Evolutionary conservation across 2,329 filamentous ascomycete species (phyloP), one percentile per base, ranked within the genome.

Genomic region (Rachicladosporium sp.): DNA sequence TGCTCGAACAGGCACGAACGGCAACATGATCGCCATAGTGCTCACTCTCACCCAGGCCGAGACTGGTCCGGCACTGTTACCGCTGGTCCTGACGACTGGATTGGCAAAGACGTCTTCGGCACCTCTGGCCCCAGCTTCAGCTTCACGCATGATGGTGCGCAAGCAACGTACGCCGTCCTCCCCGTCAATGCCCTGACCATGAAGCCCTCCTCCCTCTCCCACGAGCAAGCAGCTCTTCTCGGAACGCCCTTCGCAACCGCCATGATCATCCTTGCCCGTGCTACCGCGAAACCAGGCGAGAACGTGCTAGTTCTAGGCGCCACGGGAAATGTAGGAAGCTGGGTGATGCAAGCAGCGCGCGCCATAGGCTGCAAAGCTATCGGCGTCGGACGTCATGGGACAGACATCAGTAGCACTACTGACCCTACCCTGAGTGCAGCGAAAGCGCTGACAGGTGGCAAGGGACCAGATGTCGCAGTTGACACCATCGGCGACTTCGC

Each of bases 161-260:
- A 57, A 29, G 54, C 53, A 3, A 45, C 55, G 30, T 56, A 54
- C 36, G 49, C 43, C 31, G 34, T 52, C 11, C 40, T 56, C 1
- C 43, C 43, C 0, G 40, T 45, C 10, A 35, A 31, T 23, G 46
- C 42, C 1, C 35, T 56, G 7, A 44, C 51, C 2, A 37, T 47
- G 32, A 55, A 50, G 27, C 53, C 53, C 3, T 10, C 29, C 1
- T 29, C 41, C 4, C 35, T 58, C 6, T 46, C 46, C 1, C 43
- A 50, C 8, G 34, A 43, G 2, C 52, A 58, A 33, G 56, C 56
- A 35, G 53, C 55, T 12, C 47, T 46, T 13, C 41, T 57, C 1
- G 55, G 54, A 2, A 49, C 51, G 10, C 50, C 54, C 4, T 57
- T 50, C 21, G 54, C 54, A 2, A 56, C 56, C 1, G 56, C 54